Evolutionary conservation across 2,329 filamentous ascomycete species (phyloP).

Genomic region (Neoarthrinium moseri): DNA sequence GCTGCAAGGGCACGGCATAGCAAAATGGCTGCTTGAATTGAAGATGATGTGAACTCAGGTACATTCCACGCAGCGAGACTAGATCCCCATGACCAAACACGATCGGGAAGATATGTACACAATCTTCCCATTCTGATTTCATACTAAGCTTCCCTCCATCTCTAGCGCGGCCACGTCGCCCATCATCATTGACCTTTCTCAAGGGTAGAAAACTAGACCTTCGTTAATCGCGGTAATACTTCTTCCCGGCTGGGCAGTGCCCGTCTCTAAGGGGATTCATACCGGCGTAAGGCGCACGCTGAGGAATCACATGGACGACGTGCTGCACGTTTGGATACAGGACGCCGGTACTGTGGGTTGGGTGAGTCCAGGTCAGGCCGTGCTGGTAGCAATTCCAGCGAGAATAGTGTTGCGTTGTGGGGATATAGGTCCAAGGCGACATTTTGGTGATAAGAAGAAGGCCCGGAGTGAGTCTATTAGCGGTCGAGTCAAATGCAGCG

Average conservation of each 20-base stretch:
- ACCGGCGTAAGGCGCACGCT: background rate
- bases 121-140: too few species aligned
- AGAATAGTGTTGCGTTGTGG: background rate
- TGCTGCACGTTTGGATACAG: background rate
- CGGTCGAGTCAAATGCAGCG: too few species aligned
- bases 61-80: too few species aligned
- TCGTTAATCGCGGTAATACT: background rate
- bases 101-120: too few species aligned
- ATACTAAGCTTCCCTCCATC: too few species aligned
- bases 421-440: background rate
- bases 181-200: too few species aligned
- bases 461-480: too few species aligned
- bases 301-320: background rate
- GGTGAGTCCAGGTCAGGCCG: background rate
- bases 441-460: background rate
- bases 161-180: too few species aligned
- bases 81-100: too few species aligned
- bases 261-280: background rate
- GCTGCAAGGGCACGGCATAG: too few species aligned
- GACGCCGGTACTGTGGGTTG: background rate
- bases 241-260: background rate
- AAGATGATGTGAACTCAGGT: too few species aligned
- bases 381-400: conserved; percentile 1
- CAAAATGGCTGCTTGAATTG: too few species aligned
- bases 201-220: background rate